These are phyloP conservation scores for Metarhizium robertsii DNA, from an alignment of 2,329 filamentous ascomycete genomes.

Conservation along the genomic window DNA sequence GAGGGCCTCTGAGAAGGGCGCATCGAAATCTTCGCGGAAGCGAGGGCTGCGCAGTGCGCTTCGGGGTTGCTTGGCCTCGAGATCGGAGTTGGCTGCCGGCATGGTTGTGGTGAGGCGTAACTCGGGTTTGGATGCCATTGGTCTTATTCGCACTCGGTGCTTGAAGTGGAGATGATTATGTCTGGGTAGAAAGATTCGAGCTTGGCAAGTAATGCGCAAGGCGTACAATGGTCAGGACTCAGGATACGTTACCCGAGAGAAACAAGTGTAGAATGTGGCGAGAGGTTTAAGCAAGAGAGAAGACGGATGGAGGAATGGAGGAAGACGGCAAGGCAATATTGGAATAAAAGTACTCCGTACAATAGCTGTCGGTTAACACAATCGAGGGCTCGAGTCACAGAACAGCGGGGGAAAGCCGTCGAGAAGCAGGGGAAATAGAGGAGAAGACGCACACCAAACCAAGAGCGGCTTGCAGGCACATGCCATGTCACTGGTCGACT, in stretches of 20 bases:
- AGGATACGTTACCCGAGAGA: background rate
- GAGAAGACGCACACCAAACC: background rate
- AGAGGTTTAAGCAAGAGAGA: background rate
- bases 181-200: background rate
- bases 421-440: background rate
- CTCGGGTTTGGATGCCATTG: conserved; percentile 19
- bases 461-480: background rate
- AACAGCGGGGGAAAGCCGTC: background rate
- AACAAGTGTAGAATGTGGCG: background rate
- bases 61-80: conserved; percentile 12
- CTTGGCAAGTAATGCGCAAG: background rate
- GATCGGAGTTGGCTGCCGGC: background rate
- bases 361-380: too few relatives aligned
- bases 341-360: too few relatives aligned
- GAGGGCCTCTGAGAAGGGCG: conserved; percentile 26
- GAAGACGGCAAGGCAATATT: background rate
- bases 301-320: background rate
- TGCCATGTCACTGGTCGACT: too few relatives aligned
- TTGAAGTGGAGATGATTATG: background rate
- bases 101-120: conserved; percentile 6
- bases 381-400: too few relatives aligned
- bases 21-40: conserved; percentile 29
- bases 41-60: conserved; percentile 20
- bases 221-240: background rate
- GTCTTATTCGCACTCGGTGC: background rate